phyloP scores from a whole-genome alignment of 2,329 filamentous ascomycete species.

The Pleomassaria siparia region DNA sequence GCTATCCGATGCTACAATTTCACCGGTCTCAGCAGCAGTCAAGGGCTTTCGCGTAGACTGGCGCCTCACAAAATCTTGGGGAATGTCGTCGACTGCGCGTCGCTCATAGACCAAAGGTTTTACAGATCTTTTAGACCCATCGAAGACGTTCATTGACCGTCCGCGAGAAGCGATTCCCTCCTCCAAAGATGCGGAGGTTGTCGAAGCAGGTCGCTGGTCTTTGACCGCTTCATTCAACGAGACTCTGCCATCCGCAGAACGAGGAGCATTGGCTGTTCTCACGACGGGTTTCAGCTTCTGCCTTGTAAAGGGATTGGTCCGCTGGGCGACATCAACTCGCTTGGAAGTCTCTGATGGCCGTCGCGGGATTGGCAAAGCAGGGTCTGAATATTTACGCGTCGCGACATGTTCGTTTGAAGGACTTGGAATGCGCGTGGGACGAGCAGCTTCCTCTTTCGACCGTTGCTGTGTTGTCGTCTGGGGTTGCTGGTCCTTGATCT shows the following conservation, averaged over 20 bases:
- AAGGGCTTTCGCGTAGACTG: constrained; percentile 12
- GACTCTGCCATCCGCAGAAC: background rate
- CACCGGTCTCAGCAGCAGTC: constrained; percentile 21
- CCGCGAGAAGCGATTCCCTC: constrained; percentile 6
- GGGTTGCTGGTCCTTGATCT: background rate
- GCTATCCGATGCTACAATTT: constrained; percentile 9
- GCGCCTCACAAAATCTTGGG: constrained; percentile 19
- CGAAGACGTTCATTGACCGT: constrained; percentile 18
- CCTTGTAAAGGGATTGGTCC: constrained; percentile 13
- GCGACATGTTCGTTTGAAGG: background rate
- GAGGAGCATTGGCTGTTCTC: constrained; percentile 6
- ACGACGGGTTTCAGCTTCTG: constrained; percentile 12
- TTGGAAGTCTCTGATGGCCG: constrained; percentile 10
- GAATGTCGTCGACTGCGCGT: background rate
- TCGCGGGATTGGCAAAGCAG: constrained; percentile 9
- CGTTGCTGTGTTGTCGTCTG: background rate
- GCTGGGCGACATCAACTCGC: constrained; percentile 9
- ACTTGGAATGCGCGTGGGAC: constrained; percentile 4
- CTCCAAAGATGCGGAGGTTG: constrained; percentile 3
- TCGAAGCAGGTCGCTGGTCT: background rate
- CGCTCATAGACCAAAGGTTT: constrained; percentile 7
- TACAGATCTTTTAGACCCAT: constrained; percentile 5
- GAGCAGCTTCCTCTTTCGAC: constrained; percentile 4
- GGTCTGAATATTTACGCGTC: constrained; percentile 4
- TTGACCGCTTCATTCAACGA: constrained; percentile 1